Evolutionary conservation across 2,329 filamentous ascomycete species (phyloP).

Genomic region (Epichloe glyceriae): DNA sequence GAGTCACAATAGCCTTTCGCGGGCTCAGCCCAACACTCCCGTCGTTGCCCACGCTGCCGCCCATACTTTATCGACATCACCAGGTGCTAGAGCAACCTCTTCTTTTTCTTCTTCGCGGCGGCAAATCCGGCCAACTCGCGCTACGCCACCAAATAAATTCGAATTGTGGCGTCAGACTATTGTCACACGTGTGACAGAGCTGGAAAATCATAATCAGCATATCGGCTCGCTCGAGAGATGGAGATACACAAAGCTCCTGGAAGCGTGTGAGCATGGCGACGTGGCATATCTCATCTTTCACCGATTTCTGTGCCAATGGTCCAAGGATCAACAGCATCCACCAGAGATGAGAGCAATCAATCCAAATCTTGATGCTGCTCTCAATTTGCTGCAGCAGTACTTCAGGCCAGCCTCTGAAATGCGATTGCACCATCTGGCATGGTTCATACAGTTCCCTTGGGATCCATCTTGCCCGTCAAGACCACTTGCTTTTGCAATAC

Average conservation of each 20-base stretch:
- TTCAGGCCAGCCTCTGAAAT: not conserved
- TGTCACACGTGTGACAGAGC: not conserved
- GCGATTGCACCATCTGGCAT: not conserved
- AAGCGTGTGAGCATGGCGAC: constrained; percentile 45
- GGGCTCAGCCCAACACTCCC: not conserved
- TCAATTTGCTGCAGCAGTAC: constrained; percentile 5
- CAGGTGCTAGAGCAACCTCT: not conserved
- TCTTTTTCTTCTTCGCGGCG: not conserved
- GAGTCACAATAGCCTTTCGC: not conserved
- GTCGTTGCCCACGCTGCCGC: not conserved
- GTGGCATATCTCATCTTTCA: constrained; percentile 52
- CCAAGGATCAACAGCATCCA: constrained; percentile 21
- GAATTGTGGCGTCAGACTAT: not conserved
- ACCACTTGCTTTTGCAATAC: not conserved
- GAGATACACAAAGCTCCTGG: constrained; percentile 39
- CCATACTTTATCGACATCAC: not conserved
- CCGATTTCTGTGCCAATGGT: constrained; percentile 50
- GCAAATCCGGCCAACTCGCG: not conserved
- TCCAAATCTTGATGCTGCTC: constrained; percentile 11
- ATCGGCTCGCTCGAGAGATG: constrained; percentile 26
- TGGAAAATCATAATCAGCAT: not conserved
- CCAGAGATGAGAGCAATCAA: constrained; percentile 8
- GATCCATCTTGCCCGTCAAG: not conserved
- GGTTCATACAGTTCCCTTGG: constrained; percentile 1
- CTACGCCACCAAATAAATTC: not conserved